phyloP scores from a whole-genome alignment of 495 filamentous ascomycete genomes.

The Daldinia grandis region DNA sequence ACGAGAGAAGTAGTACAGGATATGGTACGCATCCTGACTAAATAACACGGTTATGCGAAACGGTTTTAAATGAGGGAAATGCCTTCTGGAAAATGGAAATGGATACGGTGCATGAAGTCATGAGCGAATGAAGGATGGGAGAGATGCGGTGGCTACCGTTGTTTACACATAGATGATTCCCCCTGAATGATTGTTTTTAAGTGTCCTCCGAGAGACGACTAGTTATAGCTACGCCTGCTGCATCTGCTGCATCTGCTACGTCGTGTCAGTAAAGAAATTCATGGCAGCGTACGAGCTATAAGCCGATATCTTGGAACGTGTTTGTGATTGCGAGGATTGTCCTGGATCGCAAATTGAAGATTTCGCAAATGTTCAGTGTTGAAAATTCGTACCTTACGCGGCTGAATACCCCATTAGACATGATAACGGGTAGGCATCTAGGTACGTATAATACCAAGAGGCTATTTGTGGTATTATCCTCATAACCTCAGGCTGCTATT shows the following conservation, averaged over 20 bases:
- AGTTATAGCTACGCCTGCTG: background rate
- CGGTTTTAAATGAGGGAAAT: conserved; percentile 3
- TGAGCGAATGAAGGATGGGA: conserved; percentile 35
- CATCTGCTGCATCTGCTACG: background rate
- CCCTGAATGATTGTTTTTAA: conserved; percentile 19
- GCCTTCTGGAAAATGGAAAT: conserved; percentile 10
- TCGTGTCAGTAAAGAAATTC: background rate
- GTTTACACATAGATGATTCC: conserved; percentile 40
- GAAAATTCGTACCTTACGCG: no score
- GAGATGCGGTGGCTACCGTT: conserved; percentile 21
- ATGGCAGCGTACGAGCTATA: background rate
- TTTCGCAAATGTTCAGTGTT: no score
- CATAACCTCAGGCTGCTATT: no score
- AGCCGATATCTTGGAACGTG: conserved; percentile 4
- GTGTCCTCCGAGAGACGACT: conserved; percentile 3
- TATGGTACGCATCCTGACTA: conserved; percentile 39
- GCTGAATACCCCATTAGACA: no score
- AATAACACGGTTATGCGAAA: conserved; percentile 20
- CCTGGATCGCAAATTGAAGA: background rate
- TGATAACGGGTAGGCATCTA: no score
- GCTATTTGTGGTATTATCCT: no score
- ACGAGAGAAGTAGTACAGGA: conserved; percentile 62
- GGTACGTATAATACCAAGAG: no score
- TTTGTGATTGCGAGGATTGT: background rate
- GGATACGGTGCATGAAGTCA: conserved; percentile 35